A percentile compares a stretch with the other conserved stretches of the same genome.
These are phyloP conservation scores for Citeromyces hawaiiensis DNA, from an alignment of 1,139 yeast genomes.

Conservation along the genomic window DNA sequence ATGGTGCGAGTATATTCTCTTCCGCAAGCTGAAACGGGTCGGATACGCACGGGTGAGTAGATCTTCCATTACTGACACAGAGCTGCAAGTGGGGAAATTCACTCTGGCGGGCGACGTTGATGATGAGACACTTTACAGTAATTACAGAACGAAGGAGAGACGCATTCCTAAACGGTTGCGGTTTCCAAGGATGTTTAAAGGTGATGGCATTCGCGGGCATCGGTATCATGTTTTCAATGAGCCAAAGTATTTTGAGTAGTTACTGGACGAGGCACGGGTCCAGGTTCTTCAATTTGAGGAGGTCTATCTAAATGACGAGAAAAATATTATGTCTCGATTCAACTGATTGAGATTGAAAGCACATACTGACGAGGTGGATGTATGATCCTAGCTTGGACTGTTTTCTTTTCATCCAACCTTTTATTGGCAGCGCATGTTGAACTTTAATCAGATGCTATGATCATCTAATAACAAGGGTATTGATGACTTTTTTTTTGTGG, in stretches of 20 bases:
- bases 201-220: constrained; percentile 94
- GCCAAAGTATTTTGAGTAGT: constrained; percentile 54
- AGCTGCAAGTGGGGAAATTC: constrained; percentile 89
- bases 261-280: no score
- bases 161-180: constrained; percentile 49
- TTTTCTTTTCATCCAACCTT: no score
- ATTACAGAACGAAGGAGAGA: constrained; percentile 38
- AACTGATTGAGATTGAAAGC: no score
- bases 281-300: no score
- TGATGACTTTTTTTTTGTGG: no score
- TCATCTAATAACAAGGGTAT: no score
- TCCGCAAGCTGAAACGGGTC: constrained; percentile 73
- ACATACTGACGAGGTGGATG: no score
- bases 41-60: constrained; percentile 93
- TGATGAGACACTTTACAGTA: constrained; percentile 36
- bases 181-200: constrained; percentile 75
- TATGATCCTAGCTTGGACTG: no score
- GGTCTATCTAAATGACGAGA: no score
- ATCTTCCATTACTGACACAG: constrained; percentile 92
- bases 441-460: no score
- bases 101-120: constrained; percentile 19
- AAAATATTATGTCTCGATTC: no score
- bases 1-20: constrained; percentile 95
- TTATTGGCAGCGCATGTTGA: no score
- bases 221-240: constrained; percentile 88